Evolutionary conservation across 2,329 filamentous ascomycete species (phyloP).

Genomic region (Ceratocystis papillata): DNA sequence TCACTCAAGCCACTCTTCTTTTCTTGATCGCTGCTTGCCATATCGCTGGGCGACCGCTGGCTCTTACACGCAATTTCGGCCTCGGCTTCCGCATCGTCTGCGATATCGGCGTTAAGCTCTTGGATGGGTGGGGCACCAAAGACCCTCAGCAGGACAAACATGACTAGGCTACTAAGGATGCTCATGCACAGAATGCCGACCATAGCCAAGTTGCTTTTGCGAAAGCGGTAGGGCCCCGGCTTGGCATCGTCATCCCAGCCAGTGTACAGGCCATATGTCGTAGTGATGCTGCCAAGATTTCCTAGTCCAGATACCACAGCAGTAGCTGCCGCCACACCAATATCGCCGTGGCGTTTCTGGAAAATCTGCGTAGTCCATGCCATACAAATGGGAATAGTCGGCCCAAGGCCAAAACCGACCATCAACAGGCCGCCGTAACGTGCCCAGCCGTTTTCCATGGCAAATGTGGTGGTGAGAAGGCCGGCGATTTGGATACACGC

Average conservation of each 20-base stretch:
- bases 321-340: constrained; percentile 76
- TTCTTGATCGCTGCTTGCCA: neutral
- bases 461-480: constrained; percentile 67
- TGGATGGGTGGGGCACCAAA: constrained; percentile 39
- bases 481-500: constrained; percentile 71
- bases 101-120: constrained; percentile 32
- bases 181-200: constrained; percentile 71
- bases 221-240: constrained; percentile 59
- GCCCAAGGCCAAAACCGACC: constrained; percentile 80
- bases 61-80: constrained; percentile 28
- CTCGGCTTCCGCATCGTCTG: constrained; percentile 30
- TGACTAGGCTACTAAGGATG: constrained; percentile 58
- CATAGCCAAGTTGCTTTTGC: constrained; percentile 79
- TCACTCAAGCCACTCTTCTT: neutral
- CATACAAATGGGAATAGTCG: constrained; percentile 88
- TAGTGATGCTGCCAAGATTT: constrained; percentile 75
- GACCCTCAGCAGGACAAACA: constrained; percentile 54
- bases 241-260: constrained; percentile 70
- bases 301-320: constrained; percentile 79
- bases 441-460: constrained; percentile 60
- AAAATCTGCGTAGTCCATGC: constrained; percentile 88
- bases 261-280: constrained; percentile 79
- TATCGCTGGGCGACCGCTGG: neutral
- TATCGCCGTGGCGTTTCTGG: constrained; percentile 77
- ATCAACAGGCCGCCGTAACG: constrained; percentile 82